Percentiles rank a stretch among this genome's conserved stretches.
Evolutionary conservation across 176 grass and related monocot genomes (phyloP).

Genomic region (Tillandsia fasciculata): DNA sequence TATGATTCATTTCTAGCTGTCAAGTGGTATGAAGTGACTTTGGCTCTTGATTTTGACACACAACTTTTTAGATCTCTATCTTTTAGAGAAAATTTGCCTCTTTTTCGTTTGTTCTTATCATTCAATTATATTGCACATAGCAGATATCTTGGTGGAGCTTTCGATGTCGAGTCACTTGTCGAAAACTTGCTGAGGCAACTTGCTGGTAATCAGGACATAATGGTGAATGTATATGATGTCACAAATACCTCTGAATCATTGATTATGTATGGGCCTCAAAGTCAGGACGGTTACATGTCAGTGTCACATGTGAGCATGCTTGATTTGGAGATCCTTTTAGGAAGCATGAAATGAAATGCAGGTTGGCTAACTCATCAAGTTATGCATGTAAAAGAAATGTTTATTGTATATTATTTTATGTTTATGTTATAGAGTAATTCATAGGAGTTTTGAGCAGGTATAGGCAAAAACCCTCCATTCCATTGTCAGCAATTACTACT

Average conservation of each 20-base stretch:
- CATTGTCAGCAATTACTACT: conserved; percentile 49
- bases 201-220: conserved; percentile 91
- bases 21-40: not conserved
- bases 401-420: conserved; percentile 2
- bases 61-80: not conserved
- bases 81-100: not conserved
- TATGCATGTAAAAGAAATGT: not conserved
- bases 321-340: conserved; percentile 95
- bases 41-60: not conserved
- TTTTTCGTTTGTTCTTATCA: conserved; percentile 1
- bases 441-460: conserved; percentile 32
- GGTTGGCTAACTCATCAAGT: conserved; percentile 30
- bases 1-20: no score
- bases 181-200: conserved; percentile 85
- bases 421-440: not conserved
- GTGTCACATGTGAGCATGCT: conserved; percentile 68
- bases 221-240: conserved; percentile 89
- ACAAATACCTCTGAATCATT: conserved; percentile 71
- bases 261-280: conserved; percentile 77
- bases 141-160: conserved; percentile 93
- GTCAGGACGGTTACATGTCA: conserved; percentile 24
- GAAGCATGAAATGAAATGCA: conserved; percentile 91
- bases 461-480: conserved; percentile 54
- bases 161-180: conserved; percentile 91
- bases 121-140: conserved; percentile 19